A percentile compares a stretch with the other conserved stretches of the same genome.
Conservation (phyloP, 2,329 filamentous ascomycete species). For the Blastomyces emzantsi region DNA sequence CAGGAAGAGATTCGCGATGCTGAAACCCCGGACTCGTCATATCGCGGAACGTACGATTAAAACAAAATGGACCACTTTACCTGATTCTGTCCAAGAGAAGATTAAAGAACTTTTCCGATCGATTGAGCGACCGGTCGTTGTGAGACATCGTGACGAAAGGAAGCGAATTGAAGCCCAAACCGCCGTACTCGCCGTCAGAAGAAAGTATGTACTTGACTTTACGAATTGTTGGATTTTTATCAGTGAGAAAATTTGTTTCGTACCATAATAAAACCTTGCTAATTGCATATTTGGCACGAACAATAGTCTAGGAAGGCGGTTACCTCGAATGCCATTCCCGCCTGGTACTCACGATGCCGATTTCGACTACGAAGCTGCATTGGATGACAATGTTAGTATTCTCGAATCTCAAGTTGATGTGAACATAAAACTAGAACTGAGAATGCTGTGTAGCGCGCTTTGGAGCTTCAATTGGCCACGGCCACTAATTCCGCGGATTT, state of each 20-base stretch:
- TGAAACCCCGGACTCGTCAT: constrained; percentile 35
- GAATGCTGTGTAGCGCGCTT: constrained; percentile 21
- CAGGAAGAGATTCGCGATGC: constrained; percentile 30
- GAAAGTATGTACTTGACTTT: constrained; percentile 29
- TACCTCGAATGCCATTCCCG: constrained; percentile 41
- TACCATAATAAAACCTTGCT: background rate
- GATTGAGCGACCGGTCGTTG: constrained; percentile 37
- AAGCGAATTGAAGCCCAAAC: constrained; percentile 37
- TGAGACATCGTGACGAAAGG: constrained; percentile 34
- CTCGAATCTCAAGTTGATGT: background rate
- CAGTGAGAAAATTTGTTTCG: background rate
- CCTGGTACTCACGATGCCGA: constrained; percentile 34
- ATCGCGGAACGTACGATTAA: constrained; percentile 37
- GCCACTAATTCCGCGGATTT: constrained; percentile 33
- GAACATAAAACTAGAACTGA: constrained; percentile 16
- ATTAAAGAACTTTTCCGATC: constrained; percentile 35
- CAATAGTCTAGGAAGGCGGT: constrained; percentile 31
- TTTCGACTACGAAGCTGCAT: constrained; percentile 37
- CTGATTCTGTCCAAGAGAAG: constrained; percentile 35
- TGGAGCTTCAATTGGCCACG: constrained; percentile 34
- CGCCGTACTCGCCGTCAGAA: constrained; percentile 34
- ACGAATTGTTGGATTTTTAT: background rate
- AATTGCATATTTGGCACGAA: constrained; percentile 1
- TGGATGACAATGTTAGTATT: constrained; percentile 35
- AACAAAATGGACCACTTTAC: constrained; percentile 39